Base-by-base conservation (phyloP, 805 yeast genomes). In the Candida orba region DNA sequence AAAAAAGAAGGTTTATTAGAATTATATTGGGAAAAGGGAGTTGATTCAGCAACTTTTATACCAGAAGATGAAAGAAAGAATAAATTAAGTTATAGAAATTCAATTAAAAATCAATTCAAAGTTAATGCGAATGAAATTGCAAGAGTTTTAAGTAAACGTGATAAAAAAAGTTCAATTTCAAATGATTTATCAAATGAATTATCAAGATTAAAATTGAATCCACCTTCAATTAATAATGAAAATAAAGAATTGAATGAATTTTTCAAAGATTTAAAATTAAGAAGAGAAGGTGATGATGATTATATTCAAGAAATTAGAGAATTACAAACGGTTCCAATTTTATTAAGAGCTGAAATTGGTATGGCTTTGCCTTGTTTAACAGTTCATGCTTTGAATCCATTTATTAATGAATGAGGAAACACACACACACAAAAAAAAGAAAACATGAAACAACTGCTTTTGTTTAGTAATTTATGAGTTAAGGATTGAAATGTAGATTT, bases 341-440 rank as follows among this genome's bases (percentile, higher is more conserved):
- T 91, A 48, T 70, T 93, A 50, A 73, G 96, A 56, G 88, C 96
- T 0, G 98, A 90, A 61, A 78, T 89, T 41, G 97, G 96, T 40
- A 88, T 88, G 90, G 91, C 96, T 3, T 71, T 91, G 42, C 99
- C 99, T 15, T 91, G 97, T 62, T 73, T 91, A 54, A 87, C 96
- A 4, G 96, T 93, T 14, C 76, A 96, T 55, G 84, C 91, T 8
- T 69, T 90, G 58, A 91, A 91, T 57, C 99, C 99, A 29, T 91
- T 90, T 60, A 67, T 61, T 15, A 60, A 57, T 24, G 54, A 54
- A 43, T 54, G 39, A 27, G 9, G 9, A 27, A 27, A 10, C 13
- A 27, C 6, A 27, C 12, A 27, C 8, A 10, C 4, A 27, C 9
- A 27, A 10, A 4, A 27, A 27, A 27, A 27, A 10, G 13, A 8